These are phyloP conservation scores for Acanthochlamys bracteata DNA, from an alignment of 106 monocot species.

Conservation along the genomic window DNA sequence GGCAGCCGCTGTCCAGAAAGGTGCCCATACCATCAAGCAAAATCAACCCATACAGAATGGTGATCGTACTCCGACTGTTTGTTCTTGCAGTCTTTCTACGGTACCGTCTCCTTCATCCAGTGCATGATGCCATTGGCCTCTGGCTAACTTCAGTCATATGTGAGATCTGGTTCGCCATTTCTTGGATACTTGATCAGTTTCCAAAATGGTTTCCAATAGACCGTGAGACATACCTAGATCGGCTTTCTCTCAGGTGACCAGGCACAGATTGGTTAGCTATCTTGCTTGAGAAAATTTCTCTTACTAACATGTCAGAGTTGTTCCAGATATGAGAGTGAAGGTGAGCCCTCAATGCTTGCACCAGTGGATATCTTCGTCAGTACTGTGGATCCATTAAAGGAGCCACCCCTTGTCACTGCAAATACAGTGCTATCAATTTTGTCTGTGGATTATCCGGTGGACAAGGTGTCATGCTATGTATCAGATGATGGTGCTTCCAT, in stretches of 20 bases:
- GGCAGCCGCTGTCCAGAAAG: slow-evolving; percentile 87
- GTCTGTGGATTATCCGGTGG: slow-evolving; percentile 89
- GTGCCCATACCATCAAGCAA: slow-evolving; percentile 89
- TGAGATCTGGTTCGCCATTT: slow-evolving; percentile 94
- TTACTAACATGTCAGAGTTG: background rate
- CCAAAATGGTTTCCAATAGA: slow-evolving; percentile 98
- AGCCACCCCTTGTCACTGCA: slow-evolving; percentile 91
- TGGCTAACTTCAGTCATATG: slow-evolving; percentile 91
- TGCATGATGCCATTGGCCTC: slow-evolving; percentile 67
- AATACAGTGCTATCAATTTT: slow-evolving; percentile 95
- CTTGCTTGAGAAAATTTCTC: background rate
- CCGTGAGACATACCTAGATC: slow-evolving; percentile 91
- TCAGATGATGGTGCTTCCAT: slow-evolving; percentile 96
- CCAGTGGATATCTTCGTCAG: slow-evolving; percentile 89
- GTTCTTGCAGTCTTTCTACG: slow-evolving; percentile 80
- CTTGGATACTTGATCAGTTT: slow-evolving; percentile 98
- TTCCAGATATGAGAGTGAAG: slow-evolving; percentile 77
- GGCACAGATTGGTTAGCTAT: background rate
- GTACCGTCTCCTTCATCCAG: slow-evolving; percentile 77
- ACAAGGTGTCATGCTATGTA: slow-evolving; percentile 95
- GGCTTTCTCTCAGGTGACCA: slow-evolving; percentile 73
- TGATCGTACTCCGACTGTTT: slow-evolving; percentile 72
- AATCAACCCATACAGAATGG: slow-evolving; percentile 90
- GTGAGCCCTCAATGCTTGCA: slow-evolving; percentile 69
- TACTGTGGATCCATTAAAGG: slow-evolving; percentile 92